Percentiles rank a stretch among this genome's conserved stretches.
Evolutionary conservation across 805 yeast species (phyloP).

Genomic region (Ogataea paraovalis): DNA sequence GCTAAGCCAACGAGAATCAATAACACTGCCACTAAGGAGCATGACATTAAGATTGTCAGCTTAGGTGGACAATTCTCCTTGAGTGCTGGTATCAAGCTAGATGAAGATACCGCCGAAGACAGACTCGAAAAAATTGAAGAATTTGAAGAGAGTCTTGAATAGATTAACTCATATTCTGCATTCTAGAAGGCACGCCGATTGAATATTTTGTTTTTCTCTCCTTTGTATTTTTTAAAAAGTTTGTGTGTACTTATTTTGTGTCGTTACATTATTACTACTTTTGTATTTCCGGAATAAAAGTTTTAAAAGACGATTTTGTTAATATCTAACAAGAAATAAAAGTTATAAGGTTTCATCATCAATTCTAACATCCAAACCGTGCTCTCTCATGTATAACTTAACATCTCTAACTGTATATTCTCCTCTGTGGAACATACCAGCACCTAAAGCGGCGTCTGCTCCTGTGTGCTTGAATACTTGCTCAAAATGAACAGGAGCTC

Average conservation of each 20-base stretch:
- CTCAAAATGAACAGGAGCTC: slow-evolving; percentile 83
- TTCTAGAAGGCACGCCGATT: too few species aligned
- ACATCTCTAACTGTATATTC: slow-evolving; percentile 87
- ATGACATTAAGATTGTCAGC: slow-evolving; percentile 68
- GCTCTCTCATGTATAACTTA: slow-evolving; percentile 55
- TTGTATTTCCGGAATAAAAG: neutral
- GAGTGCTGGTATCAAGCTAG: slow-evolving; percentile 70
- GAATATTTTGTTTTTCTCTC: neutral
- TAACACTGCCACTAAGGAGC: slow-evolving; percentile 88
- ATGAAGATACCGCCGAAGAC: slow-evolving; percentile 48
- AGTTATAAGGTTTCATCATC: slow-evolving; percentile 32
- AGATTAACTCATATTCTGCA: too few species aligned
- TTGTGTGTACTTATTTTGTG: neutral
- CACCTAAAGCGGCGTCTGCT: slow-evolving; percentile 97
- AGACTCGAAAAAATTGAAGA: slow-evolving; percentile 50
- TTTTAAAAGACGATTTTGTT: neutral
- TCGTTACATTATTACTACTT: neutral
- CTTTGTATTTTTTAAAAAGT: neutral
- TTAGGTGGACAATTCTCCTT: slow-evolving; percentile 97
- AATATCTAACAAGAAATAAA: neutral
- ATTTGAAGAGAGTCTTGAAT: slow-evolving; percentile 34
- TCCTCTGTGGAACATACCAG: slow-evolving; percentile 96
- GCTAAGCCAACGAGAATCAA: slow-evolving; percentile 84
- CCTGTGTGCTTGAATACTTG: slow-evolving; percentile 79
- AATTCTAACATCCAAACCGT: slow-evolving; percentile 71